Conservation (phyloP, 495 filamentous ascomycete genomes). For the Penicillium waksmanii region DNA sequence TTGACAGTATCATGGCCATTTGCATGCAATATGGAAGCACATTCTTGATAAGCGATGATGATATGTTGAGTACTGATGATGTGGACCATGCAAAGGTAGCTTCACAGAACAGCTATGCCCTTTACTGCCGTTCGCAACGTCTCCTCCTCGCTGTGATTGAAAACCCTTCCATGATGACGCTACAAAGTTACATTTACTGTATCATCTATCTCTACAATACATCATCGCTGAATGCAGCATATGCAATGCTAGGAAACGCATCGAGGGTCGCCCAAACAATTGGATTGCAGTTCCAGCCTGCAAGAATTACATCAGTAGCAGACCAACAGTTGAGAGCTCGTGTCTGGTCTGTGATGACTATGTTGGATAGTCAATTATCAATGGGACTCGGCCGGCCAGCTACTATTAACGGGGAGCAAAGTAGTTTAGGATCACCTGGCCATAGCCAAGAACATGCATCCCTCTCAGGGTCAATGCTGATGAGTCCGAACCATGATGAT, state of each 20-base stretch:
- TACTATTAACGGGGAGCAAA: not conserved
- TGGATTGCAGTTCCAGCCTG: constrained; percentile 15
- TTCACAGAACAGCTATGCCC: constrained; percentile 8
- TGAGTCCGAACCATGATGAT: constrained; percentile 10
- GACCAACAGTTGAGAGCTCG: constrained; percentile 17
- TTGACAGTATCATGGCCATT: constrained; percentile 18
- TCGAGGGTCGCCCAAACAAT: constrained; percentile 16
- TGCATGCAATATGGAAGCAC: constrained; percentile 19
- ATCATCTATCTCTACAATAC: constrained; percentile 27
- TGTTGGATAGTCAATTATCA: constrained; percentile 14
- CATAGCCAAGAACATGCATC: constrained; percentile 13
- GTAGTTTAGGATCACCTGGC: constrained; percentile 2
- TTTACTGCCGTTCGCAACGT: constrained; percentile 17
- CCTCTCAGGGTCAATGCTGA: constrained; percentile 12
- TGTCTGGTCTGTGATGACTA: constrained; percentile 20
- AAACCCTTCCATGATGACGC: constrained; percentile 16
- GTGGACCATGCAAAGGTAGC: not conserved
- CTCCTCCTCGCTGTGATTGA: constrained; percentile 20
- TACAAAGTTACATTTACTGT: constrained; percentile 27
- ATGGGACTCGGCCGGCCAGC: constrained; percentile 12
- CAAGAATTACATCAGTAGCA: not conserved
- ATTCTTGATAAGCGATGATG: not conserved
- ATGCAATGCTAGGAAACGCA: constrained; percentile 14
- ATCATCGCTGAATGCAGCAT: constrained; percentile 15
- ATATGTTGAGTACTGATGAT: not conserved